These are phyloP conservation scores for Penicillium sp. DNA, from an alignment of 2,329 filamentous ascomycete species.

Conservation along the genomic window DNA sequence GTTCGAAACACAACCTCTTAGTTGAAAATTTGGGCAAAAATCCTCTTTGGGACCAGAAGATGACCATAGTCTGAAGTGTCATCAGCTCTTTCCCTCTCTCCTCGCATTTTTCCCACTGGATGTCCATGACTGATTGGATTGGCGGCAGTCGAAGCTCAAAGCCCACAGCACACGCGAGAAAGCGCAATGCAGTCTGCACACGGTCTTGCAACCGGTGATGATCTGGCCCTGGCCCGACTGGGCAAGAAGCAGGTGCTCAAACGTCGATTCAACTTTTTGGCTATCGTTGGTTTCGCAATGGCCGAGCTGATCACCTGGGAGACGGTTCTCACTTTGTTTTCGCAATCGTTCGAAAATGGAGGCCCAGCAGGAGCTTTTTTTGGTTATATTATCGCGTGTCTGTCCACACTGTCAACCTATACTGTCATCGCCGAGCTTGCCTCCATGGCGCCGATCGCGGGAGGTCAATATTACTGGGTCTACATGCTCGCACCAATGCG, in stretches of 20 bases:
- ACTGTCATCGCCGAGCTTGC: slow-evolving; percentile 44
- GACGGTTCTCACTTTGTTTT: slow-evolving; percentile 41
- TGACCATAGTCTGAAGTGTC: no score
- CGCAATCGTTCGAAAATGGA: slow-evolving; percentile 40
- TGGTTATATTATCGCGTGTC: slow-evolving; percentile 49
- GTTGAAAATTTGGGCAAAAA: no score
- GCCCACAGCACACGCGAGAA: background rate
- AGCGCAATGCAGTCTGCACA: slow-evolving; percentile 5
- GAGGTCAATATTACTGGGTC: slow-evolving; percentile 44
- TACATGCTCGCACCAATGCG: slow-evolving; percentile 41
- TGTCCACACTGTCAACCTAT: slow-evolving; percentile 44
- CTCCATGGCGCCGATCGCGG: slow-evolving; percentile 44
- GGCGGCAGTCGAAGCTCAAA: background rate
- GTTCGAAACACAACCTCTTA: no score
- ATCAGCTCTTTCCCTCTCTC: no score
- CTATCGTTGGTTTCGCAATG: slow-evolving; percentile 42
- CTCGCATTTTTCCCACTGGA: no score
- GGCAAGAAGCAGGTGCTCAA: slow-evolving; percentile 44
- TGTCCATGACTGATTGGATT: background rate
- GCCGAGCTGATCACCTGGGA: slow-evolving; percentile 45
- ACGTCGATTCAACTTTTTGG: slow-evolving; percentile 40
- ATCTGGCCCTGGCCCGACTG: slow-evolving; percentile 35
- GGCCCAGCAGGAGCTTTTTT: slow-evolving; percentile 47
- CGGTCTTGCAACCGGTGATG: slow-evolving; percentile 22
- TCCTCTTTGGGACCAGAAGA: no score